Evolutionary conservation across 352 stramenopile genomes (phyloP), one percentile per base, ranked within the genome.

Genomic region (Thalassiosira allenii): DNA sequence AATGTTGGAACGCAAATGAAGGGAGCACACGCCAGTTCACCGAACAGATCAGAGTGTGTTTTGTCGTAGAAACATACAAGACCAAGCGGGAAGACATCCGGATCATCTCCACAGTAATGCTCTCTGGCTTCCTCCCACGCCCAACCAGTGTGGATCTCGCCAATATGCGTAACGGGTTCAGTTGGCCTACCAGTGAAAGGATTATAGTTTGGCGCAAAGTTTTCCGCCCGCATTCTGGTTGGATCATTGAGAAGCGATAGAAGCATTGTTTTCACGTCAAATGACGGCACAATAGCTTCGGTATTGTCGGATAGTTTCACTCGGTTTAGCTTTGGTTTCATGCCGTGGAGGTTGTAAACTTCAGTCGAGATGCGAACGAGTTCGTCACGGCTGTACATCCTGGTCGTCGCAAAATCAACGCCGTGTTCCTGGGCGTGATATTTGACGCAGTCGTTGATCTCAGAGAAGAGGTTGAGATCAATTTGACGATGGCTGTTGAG

Each of bases 21-120:
- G 5, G 75, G 75, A 25, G 53, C 53, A 11, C 33, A 9, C 30
- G 64, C 29, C 22, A 78, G 23, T 27, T 25, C 12, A 49, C 64
- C 66, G 25, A 78, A 32, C 3, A 53, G 6, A 40, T 74, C 66
- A 12, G 47, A 61, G 27, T 74, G 59, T 14, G 75, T 53, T 41
- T 83, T 75, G 23, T 83, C 66, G 6, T 40, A 49, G 63, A 83
- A 83, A 0, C 71, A 3, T 41, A 78, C 37, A 0, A 83, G 17
- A 27, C 20, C 29, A 5, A 77, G n/a, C 0, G 75, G 63, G 40
- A 78, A 64, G 27, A 47, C 32, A 12, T 64, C 4, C 6, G 14
- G 8, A 51, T 56, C 11, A 27, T 54, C 32, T 12, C 20, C 40
- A 23, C 75, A 76, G 53, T 56, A 83, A 17, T 22, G 12, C 23